phyloP scores from a whole-genome alignment of 1,139 yeast genomes.

The Yamadazyma triangularis region DNA sequence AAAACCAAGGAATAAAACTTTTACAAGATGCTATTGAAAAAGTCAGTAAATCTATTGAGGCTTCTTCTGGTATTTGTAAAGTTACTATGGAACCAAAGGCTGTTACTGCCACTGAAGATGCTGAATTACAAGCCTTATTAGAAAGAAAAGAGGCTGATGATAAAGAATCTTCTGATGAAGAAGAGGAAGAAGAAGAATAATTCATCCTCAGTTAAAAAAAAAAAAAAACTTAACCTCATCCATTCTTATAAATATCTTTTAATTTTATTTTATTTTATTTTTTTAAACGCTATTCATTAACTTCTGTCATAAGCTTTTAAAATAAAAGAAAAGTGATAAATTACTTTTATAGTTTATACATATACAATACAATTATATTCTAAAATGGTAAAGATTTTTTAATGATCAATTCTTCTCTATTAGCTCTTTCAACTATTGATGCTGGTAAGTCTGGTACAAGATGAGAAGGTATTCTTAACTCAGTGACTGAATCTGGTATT shows the following conservation, averaged over 20 bases:
- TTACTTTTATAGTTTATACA: no score
- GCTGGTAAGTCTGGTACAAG: slow-evolving; percentile 35
- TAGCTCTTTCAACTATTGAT: slow-evolving; percentile 39
- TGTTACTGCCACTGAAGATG: slow-evolving; percentile 97
- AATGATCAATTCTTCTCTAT: slow-evolving; percentile 28
- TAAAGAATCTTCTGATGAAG: slow-evolving; percentile 41
- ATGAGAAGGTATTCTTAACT: slow-evolving; percentile 34
- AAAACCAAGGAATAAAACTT: slow-evolving; percentile 77
- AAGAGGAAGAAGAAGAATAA: slow-evolving; percentile 38
- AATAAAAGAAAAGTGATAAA: no score
- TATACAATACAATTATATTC: no score
- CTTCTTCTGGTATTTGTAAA: slow-evolving; percentile 81
- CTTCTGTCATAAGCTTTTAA: no score
- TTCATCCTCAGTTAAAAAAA: slow-evolving; percentile 3
- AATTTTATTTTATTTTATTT: neutral
- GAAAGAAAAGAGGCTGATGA: slow-evolving; percentile 49
- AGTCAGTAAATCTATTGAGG: slow-evolving; percentile 64
- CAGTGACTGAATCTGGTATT: slow-evolving; percentile 36
- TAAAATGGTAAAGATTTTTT: slow-evolving; percentile 24
- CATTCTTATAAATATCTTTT: no score
- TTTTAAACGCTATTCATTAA: no score
- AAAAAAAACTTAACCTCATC: neutral
- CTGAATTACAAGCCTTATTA: slow-evolving; percentile 92
- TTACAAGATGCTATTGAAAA: slow-evolving; percentile 76
- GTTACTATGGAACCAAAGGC: slow-evolving; percentile 99